Conservation (phyloP, 257 asterid genomes). For the Solanum gracilifrons region DNA sequence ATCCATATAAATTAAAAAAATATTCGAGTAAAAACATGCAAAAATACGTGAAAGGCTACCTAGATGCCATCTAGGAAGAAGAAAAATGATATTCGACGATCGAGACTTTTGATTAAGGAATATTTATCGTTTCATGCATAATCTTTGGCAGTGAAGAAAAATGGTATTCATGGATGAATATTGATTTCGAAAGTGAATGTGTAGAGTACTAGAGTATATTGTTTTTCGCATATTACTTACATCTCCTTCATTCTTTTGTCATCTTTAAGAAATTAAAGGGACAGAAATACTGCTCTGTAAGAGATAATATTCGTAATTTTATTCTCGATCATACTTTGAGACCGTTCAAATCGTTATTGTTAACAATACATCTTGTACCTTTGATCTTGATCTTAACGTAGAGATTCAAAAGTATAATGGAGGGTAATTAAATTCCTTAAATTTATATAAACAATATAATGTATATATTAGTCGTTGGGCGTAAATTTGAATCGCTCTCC, state of each 20-base stretch:
- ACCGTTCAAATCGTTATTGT: not conserved
- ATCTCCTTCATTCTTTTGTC: no score
- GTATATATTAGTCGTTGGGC: not conserved
- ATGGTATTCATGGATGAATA: not conserved
- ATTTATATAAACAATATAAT: no score
- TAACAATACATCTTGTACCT: no score
- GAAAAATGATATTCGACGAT: not conserved
- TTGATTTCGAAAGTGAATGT: not conserved
- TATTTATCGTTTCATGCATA: not conserved
- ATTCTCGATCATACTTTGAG: not conserved
- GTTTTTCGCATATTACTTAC: not conserved
- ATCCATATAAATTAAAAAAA: not conserved
- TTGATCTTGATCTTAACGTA: not conserved
- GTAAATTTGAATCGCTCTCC: not conserved
- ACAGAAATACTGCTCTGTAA: no score
- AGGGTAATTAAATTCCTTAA: no score
- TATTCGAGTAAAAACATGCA: not conserved
- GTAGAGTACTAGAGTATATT: not conserved
- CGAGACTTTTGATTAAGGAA: not conserved
- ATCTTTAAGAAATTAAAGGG: no score
- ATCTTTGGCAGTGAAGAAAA: not conserved
- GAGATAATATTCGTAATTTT: no score
- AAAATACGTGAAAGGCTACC: not conserved
- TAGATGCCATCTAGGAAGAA: not conserved
- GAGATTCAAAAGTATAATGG: no score